phyloP scores from a whole-genome alignment of 192 early-diverging fungal species.

The Coemansia sp. region DNA sequence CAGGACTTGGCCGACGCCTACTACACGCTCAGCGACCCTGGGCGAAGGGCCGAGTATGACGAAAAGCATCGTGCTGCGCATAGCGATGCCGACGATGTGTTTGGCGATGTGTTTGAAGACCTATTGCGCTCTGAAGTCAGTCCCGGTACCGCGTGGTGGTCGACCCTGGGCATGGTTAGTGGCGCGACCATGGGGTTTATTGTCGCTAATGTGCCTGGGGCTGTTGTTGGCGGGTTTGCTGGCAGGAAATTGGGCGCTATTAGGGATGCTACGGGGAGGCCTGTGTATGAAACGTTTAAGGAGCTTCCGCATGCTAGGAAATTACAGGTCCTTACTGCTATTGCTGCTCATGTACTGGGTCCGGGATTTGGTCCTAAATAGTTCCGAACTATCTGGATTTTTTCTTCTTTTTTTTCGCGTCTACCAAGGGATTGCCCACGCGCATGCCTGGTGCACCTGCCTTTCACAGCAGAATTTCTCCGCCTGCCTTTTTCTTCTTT shows the following conservation, averaged over 20 bases:
- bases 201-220: conserved; percentile 66
- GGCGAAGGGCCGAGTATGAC: conserved; percentile 61
- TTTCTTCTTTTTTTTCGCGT: too few relatives aligned
- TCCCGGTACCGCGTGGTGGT: conserved; percentile 62
- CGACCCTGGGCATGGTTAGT: conserved; percentile 59
- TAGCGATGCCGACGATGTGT: conserved; percentile 66
- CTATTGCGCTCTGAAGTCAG: conserved; percentile 72
- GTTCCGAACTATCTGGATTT: not conserved
- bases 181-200: conserved; percentile 80
- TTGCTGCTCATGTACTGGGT: conserved; percentile 52
- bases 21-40: conserved; percentile 66
- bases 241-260: conserved; percentile 66
- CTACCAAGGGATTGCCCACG: not conserved
- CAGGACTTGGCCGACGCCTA: conserved; percentile 81
- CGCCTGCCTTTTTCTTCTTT: not conserved
- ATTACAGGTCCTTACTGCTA: conserved; percentile 58
- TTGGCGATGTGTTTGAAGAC: conserved; percentile 83
- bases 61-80: conserved; percentile 28
- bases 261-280: conserved; percentile 66
- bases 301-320: conserved; percentile 62
- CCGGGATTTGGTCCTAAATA: conserved; percentile 12
- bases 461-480: not conserved
- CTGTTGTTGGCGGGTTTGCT: conserved; percentile 60
- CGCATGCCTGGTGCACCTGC: not conserved
- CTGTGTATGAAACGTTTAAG: conserved; percentile 63